Conservation (phyloP, 768 basidiomycete genomes). For the Podaxis sp. region DNA sequence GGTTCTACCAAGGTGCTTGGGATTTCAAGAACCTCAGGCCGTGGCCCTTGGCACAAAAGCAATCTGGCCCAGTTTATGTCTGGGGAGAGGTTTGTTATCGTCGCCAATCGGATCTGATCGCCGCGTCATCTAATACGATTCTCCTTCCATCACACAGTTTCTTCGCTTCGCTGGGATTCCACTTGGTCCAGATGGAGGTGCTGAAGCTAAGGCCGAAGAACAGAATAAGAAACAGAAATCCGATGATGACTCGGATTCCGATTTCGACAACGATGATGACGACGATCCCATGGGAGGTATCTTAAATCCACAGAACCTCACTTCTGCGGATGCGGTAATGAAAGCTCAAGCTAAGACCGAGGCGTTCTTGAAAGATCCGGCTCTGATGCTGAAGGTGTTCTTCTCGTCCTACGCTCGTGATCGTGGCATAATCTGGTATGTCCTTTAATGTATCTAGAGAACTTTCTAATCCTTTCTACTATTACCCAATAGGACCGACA, state of each 20-base stretch:
- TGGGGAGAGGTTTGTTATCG: slow-evolving; percentile 62
- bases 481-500: slow-evolving; percentile 34
- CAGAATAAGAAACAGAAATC: slow-evolving; percentile 7
- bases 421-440: slow-evolving; percentile 71
- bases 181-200: slow-evolving; percentile 1
- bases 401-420: slow-evolving; percentile 69
- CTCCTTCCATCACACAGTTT: not conserved
- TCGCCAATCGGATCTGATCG: not conserved
- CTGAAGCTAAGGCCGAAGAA: not conserved
- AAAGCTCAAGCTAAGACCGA: slow-evolving; percentile 22
- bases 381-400: slow-evolving; percentile 57
- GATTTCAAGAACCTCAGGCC: slow-evolving; percentile 51
- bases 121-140: not conserved
- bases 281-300: slow-evolving; percentile 11
- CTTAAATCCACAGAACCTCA: not conserved
- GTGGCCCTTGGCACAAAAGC: slow-evolving; percentile 37
- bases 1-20: slow-evolving; percentile 54
- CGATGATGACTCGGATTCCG: slow-evolving; percentile 7
- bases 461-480: not conserved
- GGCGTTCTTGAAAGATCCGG: slow-evolving; percentile 64
- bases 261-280: slow-evolving; percentile 5
- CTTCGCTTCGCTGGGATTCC: slow-evolving; percentile 14
- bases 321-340: not conserved
- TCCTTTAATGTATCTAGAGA: slow-evolving; percentile 3
- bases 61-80: slow-evolving; percentile 40